Evolutionary conservation across 148 eudicot species (phyloP).

Genomic region (Oxyria digyna): DNA sequence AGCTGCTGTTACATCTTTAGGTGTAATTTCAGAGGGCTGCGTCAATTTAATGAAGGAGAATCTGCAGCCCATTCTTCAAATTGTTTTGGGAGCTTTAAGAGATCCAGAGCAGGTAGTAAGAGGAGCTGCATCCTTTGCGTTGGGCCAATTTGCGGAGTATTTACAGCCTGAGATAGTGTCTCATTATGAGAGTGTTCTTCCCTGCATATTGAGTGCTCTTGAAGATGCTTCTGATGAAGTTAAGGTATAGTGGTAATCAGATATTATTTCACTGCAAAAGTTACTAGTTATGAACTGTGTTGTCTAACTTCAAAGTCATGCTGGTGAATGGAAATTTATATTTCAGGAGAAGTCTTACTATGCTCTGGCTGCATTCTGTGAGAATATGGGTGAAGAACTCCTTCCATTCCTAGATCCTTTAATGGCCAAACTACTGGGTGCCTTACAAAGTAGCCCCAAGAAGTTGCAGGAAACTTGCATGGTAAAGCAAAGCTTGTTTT

Average conservation of each 20-base stretch:
- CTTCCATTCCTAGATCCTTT: constrained; percentile 85
- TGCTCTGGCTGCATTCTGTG: constrained; percentile 95
- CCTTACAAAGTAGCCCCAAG: constrained; percentile 73
- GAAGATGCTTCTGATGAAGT: constrained; percentile 93
- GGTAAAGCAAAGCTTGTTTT: constrained; percentile 27
- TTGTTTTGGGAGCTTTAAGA: constrained; percentile 81
- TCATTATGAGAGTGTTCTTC: constrained; percentile 82
- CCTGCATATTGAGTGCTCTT: constrained; percentile 70
- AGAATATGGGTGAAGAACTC: constrained; percentile 90
- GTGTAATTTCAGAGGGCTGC: constrained; percentile 87
- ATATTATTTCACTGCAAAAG: not conserved
- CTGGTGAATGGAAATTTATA: constrained; percentile 6
- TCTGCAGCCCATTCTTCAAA: constrained; percentile 61
- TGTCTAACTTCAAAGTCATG: constrained; percentile 3
- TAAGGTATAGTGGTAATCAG: constrained; percentile 33
- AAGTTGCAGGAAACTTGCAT: constrained; percentile 96
- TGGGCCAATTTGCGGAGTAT: constrained; percentile 93
- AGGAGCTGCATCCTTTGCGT: constrained; percentile 92
- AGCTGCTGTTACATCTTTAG: constrained; percentile 83
- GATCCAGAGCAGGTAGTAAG: constrained; percentile 95
- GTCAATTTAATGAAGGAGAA: constrained; percentile 62
- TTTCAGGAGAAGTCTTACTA: constrained; percentile 92
- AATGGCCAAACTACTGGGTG: constrained; percentile 71
- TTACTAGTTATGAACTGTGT: not conserved
- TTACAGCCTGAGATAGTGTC: constrained; percentile 92